phyloP scores from a whole-genome alignment of 139 green algal genomes.

The Deuterostichococcus epilithicus region DNA sequence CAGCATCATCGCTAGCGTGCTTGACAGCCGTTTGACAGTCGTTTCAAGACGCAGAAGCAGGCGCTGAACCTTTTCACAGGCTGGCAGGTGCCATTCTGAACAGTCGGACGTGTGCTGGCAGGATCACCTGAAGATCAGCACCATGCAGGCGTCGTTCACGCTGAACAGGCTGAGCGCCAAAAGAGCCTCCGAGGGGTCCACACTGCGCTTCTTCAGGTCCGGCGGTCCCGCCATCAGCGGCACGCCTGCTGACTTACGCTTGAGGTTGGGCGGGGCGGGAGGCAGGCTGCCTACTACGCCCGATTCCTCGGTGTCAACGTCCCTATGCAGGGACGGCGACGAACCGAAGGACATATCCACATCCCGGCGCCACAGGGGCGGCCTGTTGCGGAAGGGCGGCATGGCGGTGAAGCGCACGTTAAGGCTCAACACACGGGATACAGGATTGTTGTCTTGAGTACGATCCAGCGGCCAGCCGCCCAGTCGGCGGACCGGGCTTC shows the following conservation, averaged over 20 bases:
- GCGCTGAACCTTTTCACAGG: too few relatives aligned
- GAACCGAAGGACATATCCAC: not conserved
- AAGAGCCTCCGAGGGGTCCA: not conserved
- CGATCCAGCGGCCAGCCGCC: too few relatives aligned
- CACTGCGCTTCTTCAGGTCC: not conserved
- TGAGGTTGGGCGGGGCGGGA: not conserved
- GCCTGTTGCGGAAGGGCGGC: not conserved
- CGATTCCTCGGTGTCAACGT: not conserved
- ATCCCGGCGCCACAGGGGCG: not conserved
- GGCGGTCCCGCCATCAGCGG: not conserved
- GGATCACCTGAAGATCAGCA: not conserved
- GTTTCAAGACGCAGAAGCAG: too few relatives aligned
- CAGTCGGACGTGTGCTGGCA: too few relatives aligned
- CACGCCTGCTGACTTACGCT: not conserved
- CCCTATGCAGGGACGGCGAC: not conserved
- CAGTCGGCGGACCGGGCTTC: too few relatives aligned
- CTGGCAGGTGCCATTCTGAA: too few relatives aligned
- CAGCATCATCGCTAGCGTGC: too few relatives aligned
- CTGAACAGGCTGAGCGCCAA: not conserved
- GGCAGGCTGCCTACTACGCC: not conserved
- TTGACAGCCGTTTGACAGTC: too few relatives aligned
- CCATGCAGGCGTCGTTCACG: not conserved
- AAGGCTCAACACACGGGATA: too few relatives aligned
- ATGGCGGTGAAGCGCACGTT: not conserved
- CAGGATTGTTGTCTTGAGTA: too few relatives aligned